Percentiles rank a stretch among this genome's conserved stretches.
phyloP scores from a whole-genome alignment of 2,329 filamentous ascomycete genomes.

The Elsinoe australis region DNA sequence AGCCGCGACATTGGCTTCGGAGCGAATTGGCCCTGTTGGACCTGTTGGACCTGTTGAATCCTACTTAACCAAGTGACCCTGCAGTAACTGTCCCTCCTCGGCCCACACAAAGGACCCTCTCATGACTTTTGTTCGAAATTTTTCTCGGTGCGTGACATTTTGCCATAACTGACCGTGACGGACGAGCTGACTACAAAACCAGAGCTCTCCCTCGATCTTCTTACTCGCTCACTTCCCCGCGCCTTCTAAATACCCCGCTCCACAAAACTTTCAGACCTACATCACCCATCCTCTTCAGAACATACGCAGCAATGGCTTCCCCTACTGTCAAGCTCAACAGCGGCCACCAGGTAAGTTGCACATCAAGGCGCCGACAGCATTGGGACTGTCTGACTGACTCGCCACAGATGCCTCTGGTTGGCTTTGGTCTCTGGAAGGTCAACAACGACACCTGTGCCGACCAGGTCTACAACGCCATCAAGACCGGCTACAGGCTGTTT shows the following conservation, averaged over 20 bases:
- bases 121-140: conserved; percentile 17
- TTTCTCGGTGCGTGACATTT: conserved; percentile 12
- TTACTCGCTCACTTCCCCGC: conserved; percentile 4
- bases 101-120: conserved; percentile 6
- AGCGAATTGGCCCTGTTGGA: no score
- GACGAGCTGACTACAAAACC: conserved; percentile 15
- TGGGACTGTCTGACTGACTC: background rate
- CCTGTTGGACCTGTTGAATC: no score
- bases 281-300: conserved; percentile 11
- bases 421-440: conserved; percentile 80
- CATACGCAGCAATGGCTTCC: conserved; percentile 27
- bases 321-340: conserved; percentile 33
- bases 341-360: conserved; percentile 29
- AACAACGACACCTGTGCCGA: conserved; percentile 65
- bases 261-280: conserved; percentile 6
- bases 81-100: conserved; percentile 6
- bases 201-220: conserved; percentile 9
- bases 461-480: conserved; percentile 65
- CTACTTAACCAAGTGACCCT: conserved; percentile 13
- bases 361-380: background rate
- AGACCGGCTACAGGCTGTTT: conserved; percentile 53
- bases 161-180: background rate
- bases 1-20: conserved; percentile 3
- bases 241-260: conserved; percentile 14
- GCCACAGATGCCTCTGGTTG: conserved; percentile 61